phyloP scores from a whole-genome alignment of 2,329 filamentous ascomycete genomes.

The Lachnellula occidentalis region DNA sequence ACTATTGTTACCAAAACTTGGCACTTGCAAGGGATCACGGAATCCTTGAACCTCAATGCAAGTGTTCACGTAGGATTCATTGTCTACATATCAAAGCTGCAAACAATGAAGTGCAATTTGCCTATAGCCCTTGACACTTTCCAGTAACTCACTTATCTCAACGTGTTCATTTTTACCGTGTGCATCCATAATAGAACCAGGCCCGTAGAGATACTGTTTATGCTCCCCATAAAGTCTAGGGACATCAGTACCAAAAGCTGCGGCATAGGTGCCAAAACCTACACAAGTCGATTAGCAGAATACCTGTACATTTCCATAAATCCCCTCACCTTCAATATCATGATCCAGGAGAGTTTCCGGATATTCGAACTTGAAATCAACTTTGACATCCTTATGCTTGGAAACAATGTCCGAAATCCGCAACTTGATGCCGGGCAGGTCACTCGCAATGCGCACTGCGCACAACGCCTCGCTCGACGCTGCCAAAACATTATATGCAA shows the following conservation, averaged over 20 bases:
- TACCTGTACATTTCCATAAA: not conserved
- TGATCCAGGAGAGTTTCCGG: slow-evolving; percentile 69
- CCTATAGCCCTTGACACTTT: slow-evolving; percentile 72
- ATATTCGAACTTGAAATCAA: slow-evolving; percentile 63
- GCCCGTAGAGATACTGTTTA: slow-evolving; percentile 56
- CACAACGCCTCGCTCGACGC: slow-evolving; percentile 42
- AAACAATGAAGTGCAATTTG: slow-evolving; percentile 26
- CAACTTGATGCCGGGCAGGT: not conserved
- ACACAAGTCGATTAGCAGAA: not conserved
- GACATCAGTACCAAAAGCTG: slow-evolving; percentile 90
- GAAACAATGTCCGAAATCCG: not conserved
- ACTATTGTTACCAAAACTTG: too few species aligned
- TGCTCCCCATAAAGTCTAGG: slow-evolving; percentile 36
- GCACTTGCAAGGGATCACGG: too few species aligned
- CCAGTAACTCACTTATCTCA: slow-evolving; percentile 66
- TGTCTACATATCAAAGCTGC: not conserved
- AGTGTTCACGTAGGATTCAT: not conserved
- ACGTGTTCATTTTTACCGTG: slow-evolving; percentile 78
- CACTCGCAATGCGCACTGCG: slow-evolving; percentile 24
- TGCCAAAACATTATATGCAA: slow-evolving; percentile 81
- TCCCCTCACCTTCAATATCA: slow-evolving; percentile 61
- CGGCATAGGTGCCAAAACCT: slow-evolving; percentile 70
- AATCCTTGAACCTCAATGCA: too few species aligned
- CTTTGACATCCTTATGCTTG: slow-evolving; percentile 2
- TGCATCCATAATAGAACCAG: slow-evolving; percentile 72